A percentile compares a stretch with the other conserved stretches of the same genome.
phyloP scores from a whole-genome alignment of 2,329 filamentous ascomycete species.

The Sarocladiaceae sp. region DNA sequence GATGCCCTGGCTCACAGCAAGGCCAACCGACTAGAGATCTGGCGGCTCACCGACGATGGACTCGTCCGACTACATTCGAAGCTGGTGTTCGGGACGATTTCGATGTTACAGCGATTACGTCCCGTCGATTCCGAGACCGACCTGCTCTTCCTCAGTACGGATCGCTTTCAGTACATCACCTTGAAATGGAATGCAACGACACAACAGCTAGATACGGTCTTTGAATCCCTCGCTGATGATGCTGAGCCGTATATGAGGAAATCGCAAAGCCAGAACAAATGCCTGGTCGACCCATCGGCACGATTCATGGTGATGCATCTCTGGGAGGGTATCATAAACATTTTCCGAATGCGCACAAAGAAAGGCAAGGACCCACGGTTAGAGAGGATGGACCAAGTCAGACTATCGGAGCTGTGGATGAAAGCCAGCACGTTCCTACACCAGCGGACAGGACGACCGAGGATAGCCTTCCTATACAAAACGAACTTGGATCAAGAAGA shows the following conservation, averaged over 20 bases:
- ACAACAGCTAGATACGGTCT: conserved; percentile 45
- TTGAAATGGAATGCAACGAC: conserved; percentile 70
- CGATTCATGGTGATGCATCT: conserved; percentile 53
- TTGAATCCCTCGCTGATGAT: conserved; percentile 47
- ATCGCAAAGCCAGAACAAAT: conserved; percentile 77
- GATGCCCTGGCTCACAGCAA: conserved; percentile 50
- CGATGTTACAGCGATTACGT: conserved; percentile 76
- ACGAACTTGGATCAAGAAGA: conserved; percentile 46
- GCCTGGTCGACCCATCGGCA: conserved; percentile 77
- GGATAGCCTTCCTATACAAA: conserved; percentile 56
- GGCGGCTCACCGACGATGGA: conserved; percentile 61
- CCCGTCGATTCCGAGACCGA: conserved; percentile 72
- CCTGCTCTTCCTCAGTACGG: conserved; percentile 88
- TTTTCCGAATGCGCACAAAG: conserved; percentile 45
- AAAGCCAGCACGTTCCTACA: conserved; percentile 54
- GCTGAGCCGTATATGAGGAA: conserved; percentile 64
- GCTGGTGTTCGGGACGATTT: conserved; percentile 78
- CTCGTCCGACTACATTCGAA: conserved; percentile 64
- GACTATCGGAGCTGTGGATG: conserved; percentile 56
- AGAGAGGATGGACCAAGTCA: conserved; percentile 48
- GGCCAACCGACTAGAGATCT: conserved; percentile 82
- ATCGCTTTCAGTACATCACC: conserved; percentile 87
- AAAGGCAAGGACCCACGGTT: conserved; percentile 39
- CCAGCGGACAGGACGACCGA: conserved; percentile 54
- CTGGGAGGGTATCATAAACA: conserved; percentile 56